Conservation (phyloP, 192 early-diverging fungal species). For the Podila epicladia region DNA sequence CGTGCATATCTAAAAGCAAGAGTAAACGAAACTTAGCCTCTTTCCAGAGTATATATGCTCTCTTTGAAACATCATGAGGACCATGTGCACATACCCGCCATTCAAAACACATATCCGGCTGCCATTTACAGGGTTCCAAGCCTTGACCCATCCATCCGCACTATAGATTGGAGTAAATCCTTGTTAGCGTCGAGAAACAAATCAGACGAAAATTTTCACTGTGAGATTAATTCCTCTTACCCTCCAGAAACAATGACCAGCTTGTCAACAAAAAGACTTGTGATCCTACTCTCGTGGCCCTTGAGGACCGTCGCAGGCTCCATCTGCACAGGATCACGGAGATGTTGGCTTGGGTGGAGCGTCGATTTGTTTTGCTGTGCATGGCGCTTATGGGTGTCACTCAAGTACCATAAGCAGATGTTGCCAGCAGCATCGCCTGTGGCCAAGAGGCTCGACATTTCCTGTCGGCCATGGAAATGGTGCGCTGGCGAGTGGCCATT, state of each 20-base stretch:
- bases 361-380: not conserved
- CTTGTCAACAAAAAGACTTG: conserved; percentile 39
- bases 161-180: conserved; percentile 27
- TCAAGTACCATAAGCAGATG: conserved; percentile 64
- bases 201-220: not conserved
- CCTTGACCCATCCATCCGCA: conserved; percentile 65
- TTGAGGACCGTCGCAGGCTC: conserved; percentile 28
- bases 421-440: conserved; percentile 62
- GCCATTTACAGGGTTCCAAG: conserved; percentile 65
- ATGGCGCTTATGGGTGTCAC: conserved; percentile 32
- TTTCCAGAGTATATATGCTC: not conserved
- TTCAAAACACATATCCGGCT: conserved; percentile 48
- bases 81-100: conserved; percentile 31
- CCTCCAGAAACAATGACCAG: conserved; percentile 42
- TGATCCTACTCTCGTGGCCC: conserved; percentile 22
- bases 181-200: too few relatives aligned
- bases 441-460: conserved; percentile 49
- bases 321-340: not conserved
- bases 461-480: conserved; percentile 4
- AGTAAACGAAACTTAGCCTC: not conserved
- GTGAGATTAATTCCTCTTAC: conserved; percentile 2
- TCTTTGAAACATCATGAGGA: not conserved
- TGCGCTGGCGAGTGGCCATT: not conserved
- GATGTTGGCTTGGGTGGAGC: conserved; percentile 17
- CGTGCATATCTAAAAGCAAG: conserved; percentile 11